Conservation (phyloP, 2,329 filamentous ascomycete genomes). For the Penicillium sp. region DNA sequence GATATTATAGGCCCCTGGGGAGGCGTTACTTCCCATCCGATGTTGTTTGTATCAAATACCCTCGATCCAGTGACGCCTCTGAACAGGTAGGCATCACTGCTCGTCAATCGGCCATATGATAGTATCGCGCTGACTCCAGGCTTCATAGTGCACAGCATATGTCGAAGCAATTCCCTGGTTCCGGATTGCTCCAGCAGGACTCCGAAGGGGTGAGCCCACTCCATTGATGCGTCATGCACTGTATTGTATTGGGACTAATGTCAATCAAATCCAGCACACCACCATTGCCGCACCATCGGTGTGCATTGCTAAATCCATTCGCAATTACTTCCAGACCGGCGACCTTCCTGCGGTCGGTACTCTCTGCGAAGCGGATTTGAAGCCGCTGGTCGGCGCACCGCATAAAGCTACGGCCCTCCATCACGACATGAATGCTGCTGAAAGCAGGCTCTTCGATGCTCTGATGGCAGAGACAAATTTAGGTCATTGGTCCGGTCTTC, state of each 20-base stretch:
- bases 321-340: constrained; percentile 45
- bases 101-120: not conserved
- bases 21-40: constrained; percentile 47
- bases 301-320: constrained; percentile 37
- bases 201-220: constrained; percentile 39
- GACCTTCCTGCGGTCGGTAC: constrained; percentile 35
- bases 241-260: not conserved
- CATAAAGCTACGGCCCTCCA: not conserved
- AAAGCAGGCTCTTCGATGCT: constrained; percentile 16
- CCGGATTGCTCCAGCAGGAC: constrained; percentile 47
- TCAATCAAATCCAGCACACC: constrained; percentile 26
- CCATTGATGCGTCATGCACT: not conserved
- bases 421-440: constrained; percentile 9
- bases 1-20: constrained; percentile 24
- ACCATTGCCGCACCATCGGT: constrained; percentile 35
- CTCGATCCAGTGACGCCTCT: constrained; percentile 61
- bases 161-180: constrained; percentile 44
- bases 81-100: constrained; percentile 22
- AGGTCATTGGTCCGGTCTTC: not conserved
- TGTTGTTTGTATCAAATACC: constrained; percentile 58
- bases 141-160: constrained; percentile 35
- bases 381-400: constrained; percentile 29
- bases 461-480: constrained; percentile 17
- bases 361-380: constrained; percentile 39
- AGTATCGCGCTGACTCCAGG: not conserved